phyloP scores from a whole-genome alignment of 176 grass and related monocot species.

The Cymbopogon citratus region DNA sequence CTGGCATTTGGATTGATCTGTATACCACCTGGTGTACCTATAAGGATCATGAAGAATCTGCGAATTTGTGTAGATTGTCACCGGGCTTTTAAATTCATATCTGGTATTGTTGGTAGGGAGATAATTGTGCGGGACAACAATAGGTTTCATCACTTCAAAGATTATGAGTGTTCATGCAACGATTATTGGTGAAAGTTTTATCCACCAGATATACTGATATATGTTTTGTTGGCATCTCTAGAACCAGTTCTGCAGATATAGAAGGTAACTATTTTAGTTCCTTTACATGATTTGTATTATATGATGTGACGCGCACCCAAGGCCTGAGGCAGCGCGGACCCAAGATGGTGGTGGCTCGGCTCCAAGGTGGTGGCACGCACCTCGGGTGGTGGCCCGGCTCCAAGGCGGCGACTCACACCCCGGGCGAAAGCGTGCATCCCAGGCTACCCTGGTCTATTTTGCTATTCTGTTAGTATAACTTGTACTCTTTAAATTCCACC shows the following conservation, averaged over 20 bases:
- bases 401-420: too few species aligned
- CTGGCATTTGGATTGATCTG: conserved; percentile 75
- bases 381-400: too few species aligned
- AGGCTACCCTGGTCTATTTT: background rate
- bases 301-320: background rate
- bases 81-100: conserved; percentile 69
- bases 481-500: background rate
- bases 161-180: conserved; percentile 70
- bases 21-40: conserved; percentile 52
- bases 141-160: conserved; percentile 77
- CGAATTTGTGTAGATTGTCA: conserved; percentile 79
- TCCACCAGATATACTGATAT: background rate
- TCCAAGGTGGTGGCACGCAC: background rate
- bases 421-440: too few species aligned
- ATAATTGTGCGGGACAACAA: conserved; percentile 82
- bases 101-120: conserved; percentile 63
- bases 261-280: conserved; percentile 23
- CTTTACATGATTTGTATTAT: background rate
- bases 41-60: conserved; percentile 84
- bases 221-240: background rate
- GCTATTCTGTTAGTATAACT: background rate
- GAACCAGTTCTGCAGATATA: background rate
- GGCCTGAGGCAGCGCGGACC: too few species aligned
- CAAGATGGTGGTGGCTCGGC: background rate
- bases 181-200: conserved; percentile 71